Conservation (phyloP, 306 rosid genomes). For the Quercus aquifolioides region DNA sequence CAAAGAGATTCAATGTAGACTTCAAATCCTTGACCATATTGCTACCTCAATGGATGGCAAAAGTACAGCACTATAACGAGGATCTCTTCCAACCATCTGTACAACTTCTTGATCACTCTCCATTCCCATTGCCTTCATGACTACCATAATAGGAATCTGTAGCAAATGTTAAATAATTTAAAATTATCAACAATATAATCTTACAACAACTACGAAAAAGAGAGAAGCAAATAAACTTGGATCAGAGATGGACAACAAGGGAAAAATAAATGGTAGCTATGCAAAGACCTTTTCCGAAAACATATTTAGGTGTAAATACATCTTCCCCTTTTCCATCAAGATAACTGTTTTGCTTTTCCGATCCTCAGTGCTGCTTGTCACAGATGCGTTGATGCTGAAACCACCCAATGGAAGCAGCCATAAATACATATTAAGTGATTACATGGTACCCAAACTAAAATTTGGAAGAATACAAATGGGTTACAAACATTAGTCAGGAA, state of each 20-base stretch:
- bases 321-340: constrained; percentile 69
- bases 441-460: neutral
- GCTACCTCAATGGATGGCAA: constrained; percentile 84
- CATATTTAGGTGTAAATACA: constrained; percentile 61
- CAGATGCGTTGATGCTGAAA: constrained; percentile 83
- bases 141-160: constrained; percentile 75
- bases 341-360: constrained; percentile 70
- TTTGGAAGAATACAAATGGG: neutral
- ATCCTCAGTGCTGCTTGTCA: constrained; percentile 77
- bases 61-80: constrained; percentile 65
- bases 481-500: neutral
- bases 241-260: neutral
- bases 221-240: constrained; percentile 6
- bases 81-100: constrained; percentile 94
- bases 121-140: constrained; percentile 97
- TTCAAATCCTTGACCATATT: constrained; percentile 4
- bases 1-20: neutral
- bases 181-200: neutral
- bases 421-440: constrained; percentile 10
- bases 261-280: constrained; percentile 4
- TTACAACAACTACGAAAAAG: neutral
- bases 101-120: constrained; percentile 81
- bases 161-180: neutral
- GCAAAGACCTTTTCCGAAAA: constrained; percentile 62
- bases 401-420: constrained; percentile 21